Conservation (phyloP, 164 flowering plant genomes). For the Magnolia kwangsiensis region DNA sequence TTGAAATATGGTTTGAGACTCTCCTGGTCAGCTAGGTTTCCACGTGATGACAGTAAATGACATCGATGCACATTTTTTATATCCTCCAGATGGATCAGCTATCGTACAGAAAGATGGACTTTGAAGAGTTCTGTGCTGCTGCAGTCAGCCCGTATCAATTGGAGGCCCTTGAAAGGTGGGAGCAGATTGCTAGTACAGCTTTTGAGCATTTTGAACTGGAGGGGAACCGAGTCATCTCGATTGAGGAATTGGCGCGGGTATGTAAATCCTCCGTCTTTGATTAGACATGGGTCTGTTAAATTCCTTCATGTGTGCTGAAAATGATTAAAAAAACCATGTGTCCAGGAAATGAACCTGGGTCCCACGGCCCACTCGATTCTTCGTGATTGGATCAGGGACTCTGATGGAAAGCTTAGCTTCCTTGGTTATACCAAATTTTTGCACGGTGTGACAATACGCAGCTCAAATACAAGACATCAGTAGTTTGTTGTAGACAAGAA, state of each 20-base stretch:
- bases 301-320: background rate
- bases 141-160: conserved; percentile 82
- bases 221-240: conserved; percentile 70
- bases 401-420: conserved; percentile 83
- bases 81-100: conserved; percentile 73
- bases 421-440: conserved; percentile 85
- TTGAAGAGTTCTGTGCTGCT: conserved; percentile 95
- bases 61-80: too few relatives aligned
- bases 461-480: conserved; percentile 53
- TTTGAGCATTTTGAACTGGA: conserved; percentile 77
- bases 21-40: too few relatives aligned
- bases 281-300: background rate
- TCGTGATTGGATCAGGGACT: conserved; percentile 70
- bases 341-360: conserved; percentile 85
- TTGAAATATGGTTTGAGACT: too few relatives aligned
- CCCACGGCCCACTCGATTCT: conserved; percentile 58
- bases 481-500: conserved; percentile 17
- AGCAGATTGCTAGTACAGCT: conserved; percentile 60
- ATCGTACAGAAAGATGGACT: conserved; percentile 56
- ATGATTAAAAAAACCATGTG: background rate
- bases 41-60: too few relatives aligned
- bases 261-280: background rate
- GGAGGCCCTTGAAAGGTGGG: conserved; percentile 95
- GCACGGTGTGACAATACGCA: conserved; percentile 86
- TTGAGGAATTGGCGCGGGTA: conserved; percentile 84